These are phyloP conservation scores for Trichoderma sp. DNA, from an alignment of 2,329 filamentous ascomycete genomes.

Conservation along the genomic window DNA sequence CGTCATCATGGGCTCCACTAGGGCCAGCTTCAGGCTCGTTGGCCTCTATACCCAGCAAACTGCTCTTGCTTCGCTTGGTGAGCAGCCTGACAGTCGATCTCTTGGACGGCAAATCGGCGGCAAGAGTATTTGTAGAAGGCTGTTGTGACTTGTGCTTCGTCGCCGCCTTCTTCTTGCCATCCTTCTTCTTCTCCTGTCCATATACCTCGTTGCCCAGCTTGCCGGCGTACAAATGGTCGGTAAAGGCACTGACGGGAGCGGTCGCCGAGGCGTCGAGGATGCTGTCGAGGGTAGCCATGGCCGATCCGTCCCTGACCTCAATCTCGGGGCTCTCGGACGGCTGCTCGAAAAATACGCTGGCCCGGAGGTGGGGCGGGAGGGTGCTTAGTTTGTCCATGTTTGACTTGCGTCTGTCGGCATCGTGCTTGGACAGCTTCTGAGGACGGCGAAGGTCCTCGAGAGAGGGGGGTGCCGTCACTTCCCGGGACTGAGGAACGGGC, in stretches of 20 bases:
- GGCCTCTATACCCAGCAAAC: slow-evolving; percentile 35
- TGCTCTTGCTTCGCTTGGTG: slow-evolving; percentile 40
- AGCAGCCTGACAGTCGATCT: slow-evolving; percentile 55
- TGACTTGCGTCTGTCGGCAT: slow-evolving; percentile 39
- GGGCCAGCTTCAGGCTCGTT: slow-evolving; percentile 28
- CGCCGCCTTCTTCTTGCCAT: slow-evolving; percentile 50
- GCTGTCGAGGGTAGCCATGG: slow-evolving; percentile 83
- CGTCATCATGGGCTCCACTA: slow-evolving; percentile 30
- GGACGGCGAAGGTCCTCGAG: slow-evolving; percentile 37
- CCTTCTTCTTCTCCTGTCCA: slow-evolving; percentile 58
- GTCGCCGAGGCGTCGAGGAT: slow-evolving; percentile 87
- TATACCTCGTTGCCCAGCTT: slow-evolving; percentile 75
- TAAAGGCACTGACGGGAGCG: slow-evolving; percentile 89
- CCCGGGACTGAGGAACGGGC: slow-evolving; percentile 26
- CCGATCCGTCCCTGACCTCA: slow-evolving; percentile 73
- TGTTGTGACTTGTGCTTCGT: slow-evolving; percentile 18
- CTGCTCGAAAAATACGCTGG: slow-evolving; percentile 86
- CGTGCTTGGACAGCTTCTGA: slow-evolving; percentile 38
- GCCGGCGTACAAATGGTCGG: slow-evolving; percentile 81
- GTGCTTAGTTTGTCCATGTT: slow-evolving; percentile 35
- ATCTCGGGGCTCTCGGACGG: slow-evolving; percentile 56
- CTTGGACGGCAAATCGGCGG: slow-evolving; percentile 39
- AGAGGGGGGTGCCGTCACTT: slow-evolving; percentile 26
- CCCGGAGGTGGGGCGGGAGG: slow-evolving; percentile 81
- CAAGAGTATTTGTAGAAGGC: slow-evolving; percentile 33